Evolutionary conservation across 345 rosid genomes (phyloP), one percentile per base, ranked within the genome.

Genomic region (Populus euphratica): DNA sequence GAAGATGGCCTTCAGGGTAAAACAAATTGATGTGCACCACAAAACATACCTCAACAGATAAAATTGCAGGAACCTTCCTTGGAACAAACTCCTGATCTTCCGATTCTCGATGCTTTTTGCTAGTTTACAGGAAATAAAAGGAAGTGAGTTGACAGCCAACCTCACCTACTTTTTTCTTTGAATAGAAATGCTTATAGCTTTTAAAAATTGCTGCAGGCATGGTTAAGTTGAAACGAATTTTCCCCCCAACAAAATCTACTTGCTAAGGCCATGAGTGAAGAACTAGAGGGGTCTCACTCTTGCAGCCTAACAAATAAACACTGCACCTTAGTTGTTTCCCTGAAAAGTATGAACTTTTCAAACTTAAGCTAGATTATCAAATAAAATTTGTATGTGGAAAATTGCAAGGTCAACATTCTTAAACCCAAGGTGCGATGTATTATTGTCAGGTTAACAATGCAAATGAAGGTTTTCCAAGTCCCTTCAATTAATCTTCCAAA

Each of bases 11-110:
- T 41, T 64, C 61, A 72, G 72, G 27, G 16, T 8, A 70, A 44
- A 11, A 63, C 66, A 43, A 18, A 69, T 56, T 27, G 64, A 43
- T 49, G 59, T 52, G 5, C 50, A 47, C 67, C 64, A 56, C 49
- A 72, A 16, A 79, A 67, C 62, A 74, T 83, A 95, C 99, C 97
- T 93, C 99, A 39, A 93, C 96, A 27, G 97, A 96, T 68, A 96
- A 83, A 86, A 96, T 90, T 56, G 99, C 91, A 81, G 99, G 98
- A 83, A 91, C 98, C 84, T 84, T 84, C 18, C 78, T 82, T 49
- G 87, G 90, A 77, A 81, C 84, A 59, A 77, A 63, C 76, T 82
- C 87, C 56, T 77, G 84, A 76, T 83, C 80, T 86, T 88, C 96
- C 29, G 69, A 66, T 38, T 75, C 85, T 73, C 83, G 92, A 35